Base-by-base conservation (phyloP, 768 basidiomycete species). In the Tephrocybe sp. region DNA sequence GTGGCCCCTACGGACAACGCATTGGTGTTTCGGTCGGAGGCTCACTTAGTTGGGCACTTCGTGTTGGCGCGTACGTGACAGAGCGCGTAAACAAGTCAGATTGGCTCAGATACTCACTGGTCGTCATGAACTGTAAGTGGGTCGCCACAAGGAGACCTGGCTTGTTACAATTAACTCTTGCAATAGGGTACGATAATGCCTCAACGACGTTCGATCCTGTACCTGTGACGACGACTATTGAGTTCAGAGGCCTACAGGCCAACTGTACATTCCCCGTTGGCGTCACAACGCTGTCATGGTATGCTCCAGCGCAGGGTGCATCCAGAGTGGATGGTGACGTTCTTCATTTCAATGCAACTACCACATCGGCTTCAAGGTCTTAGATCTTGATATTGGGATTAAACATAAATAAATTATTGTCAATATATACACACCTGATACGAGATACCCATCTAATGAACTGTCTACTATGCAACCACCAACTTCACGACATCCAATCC, bases 221-320 rank as follows among this genome's bases (percentile, higher is more conserved):
- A 14, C 72, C 80, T 0, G 78, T 86, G 0, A 62, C 58, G 22
- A 68, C 83, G 1, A 85, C 84, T 8, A 87, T 87, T 52, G 76
- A 79, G 52, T 87, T 86, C 67, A 74, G 77, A 46, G 85, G 78
- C 2, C 72, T 70, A 66, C 23, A 79, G 81, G 88, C 86, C 3
- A 78, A 71, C 1, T 86, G 87, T 63, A 87, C 84, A 2, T 91
- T 91, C 72, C 87, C 87, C 1, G 85, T 89, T 12, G 88, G 88
- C 22, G 82, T 89, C 4, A 78, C 77, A 0, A 80, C 78, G 5
- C 60, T 80, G 8, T 79, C 76, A 77, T 79, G 76, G 77, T 77
- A 69, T 52, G 76, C 59, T 5, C 58, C 58, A 13, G 54, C 54
- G 33, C 53, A 51, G 6, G 17, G 54, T 13, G 32, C 35, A 11